These are phyloP conservation scores for Saksenaea oblongispora DNA, from an alignment of 371 early-diverging fungal species.

Conservation along the genomic window DNA sequence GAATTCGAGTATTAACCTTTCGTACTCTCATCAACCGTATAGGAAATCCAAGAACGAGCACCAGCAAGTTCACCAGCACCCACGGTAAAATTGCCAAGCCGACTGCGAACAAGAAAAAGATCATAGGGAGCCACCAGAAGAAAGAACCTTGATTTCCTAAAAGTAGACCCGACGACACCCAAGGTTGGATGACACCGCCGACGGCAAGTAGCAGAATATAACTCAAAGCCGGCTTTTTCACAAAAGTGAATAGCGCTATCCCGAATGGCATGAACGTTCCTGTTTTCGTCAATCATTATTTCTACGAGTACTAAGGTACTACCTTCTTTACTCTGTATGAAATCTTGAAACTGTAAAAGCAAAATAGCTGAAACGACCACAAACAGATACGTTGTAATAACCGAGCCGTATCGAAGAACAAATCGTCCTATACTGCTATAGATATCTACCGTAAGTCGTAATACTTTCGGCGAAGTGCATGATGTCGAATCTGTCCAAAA, in stretches of 20 bases:
- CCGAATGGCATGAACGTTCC: slow-evolving; percentile 15
- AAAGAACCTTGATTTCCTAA: slow-evolving; percentile 40
- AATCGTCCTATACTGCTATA: slow-evolving; percentile 67
- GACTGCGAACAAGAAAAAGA: not conserved
- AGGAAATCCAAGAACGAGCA: slow-evolving; percentile 37
- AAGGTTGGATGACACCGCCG: slow-evolving; percentile 8
- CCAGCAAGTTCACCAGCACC: slow-evolving; percentile 37
- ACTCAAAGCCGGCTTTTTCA: slow-evolving; percentile 13
- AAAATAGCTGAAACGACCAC: slow-evolving; percentile 3
- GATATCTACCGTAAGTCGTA: slow-evolving; percentile 56
- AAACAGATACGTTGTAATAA: slow-evolving; percentile 35
- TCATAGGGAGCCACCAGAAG: slow-evolving; percentile 24
- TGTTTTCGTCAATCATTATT: not conserved
- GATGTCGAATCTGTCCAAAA: slow-evolving; percentile 52
- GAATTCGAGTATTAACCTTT: not conserved
- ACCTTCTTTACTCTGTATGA: not conserved
- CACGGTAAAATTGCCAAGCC: slow-evolving; percentile 17
- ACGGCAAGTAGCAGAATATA: slow-evolving; percentile 11
- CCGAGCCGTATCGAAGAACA: slow-evolving; percentile 63
- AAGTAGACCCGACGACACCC: slow-evolving; percentile 16
- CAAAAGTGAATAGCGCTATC: slow-evolving; percentile 7
- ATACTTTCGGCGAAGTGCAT: slow-evolving; percentile 23
- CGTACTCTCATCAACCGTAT: not conserved
- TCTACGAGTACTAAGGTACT: not conserved
- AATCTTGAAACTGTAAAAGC: not conserved